Base-by-base conservation (phyloP, 176 grass and related monocot species). In the Paspalum vaginatum region DNA sequence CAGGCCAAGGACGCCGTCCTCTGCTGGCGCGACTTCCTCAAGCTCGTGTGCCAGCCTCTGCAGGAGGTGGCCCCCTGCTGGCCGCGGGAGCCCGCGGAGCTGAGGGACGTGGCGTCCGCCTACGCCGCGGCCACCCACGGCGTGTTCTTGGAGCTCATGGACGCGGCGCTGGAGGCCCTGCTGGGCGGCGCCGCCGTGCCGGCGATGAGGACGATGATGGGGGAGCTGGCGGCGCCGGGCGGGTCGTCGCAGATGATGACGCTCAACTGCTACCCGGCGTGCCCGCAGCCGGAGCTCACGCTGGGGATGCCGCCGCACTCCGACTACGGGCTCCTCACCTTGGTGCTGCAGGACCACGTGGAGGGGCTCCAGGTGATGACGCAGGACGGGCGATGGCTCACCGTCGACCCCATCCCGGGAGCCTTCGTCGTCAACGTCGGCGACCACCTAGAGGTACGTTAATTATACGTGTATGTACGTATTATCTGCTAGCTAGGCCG, bases 271-370 rank as follows among this genome's bases (percentile, higher is more conserved):
- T 98, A 76, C 51, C 96, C 96, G 38, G 83, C 77, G 8, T 98
- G 96, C 81, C 96, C 96, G 10, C 70, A 98, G 71, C 96, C 96
- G 1, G 79, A 93, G 24, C 81, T 98, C 3, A 98, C 96, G 41
- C 86, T 98, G 8, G 96, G 96, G 42, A 98, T 98, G 92, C 96
- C 96, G 49, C 86, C 92, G 22, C 96, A 98, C 78, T 98, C 96
- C 0, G 96, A 98, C 84, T 98, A 93, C 55, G 96, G 96, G 9
- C 92, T 95, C 74, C 87, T 98, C 37, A 98, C 96, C 1, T 72
- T 98, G 3, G 63, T 98, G 15, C 81, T 98, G 7, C 96, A 98
- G 66, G 96, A 95, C 83, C 78, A 86, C 3, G 88, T 95, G 26
- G 74, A 64, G 18, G 96, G 96, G 6, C 92, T 98, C 13, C 92